Percentiles rank a stretch among this genome's conserved stretches.
Conservation (phyloP, 1,284 basidiomycete species). For the Ceratobasidium papillatum region DNA sequence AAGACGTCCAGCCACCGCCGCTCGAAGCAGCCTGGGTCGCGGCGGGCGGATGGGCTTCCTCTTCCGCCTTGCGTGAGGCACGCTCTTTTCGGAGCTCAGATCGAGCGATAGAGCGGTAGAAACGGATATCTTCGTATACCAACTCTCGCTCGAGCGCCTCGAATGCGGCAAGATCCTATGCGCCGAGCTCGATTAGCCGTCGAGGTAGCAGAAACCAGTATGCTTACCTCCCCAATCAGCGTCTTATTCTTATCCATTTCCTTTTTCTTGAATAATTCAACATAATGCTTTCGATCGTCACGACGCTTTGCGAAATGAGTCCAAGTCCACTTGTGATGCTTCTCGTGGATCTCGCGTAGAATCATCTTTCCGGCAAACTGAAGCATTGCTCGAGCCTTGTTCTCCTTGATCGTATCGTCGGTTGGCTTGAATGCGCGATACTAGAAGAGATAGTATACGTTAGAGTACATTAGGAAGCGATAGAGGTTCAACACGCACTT, state of each 20-base stretch:
- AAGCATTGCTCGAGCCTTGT: constrained; percentile 77
- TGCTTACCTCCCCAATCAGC: constrained; percentile 61
- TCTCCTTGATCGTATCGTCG: constrained; percentile 68
- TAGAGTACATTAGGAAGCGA: background rate
- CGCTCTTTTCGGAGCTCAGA: constrained; percentile 89
- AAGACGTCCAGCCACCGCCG: constrained; percentile 23
- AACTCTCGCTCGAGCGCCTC: constrained; percentile 83
- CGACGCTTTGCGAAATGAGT: constrained; percentile 87
- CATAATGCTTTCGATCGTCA: constrained; percentile 84
- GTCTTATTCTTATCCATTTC: constrained; percentile 55
- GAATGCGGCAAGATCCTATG: constrained; percentile 71
- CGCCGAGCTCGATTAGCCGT: constrained; percentile 10
- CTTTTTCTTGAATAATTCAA: constrained; percentile 87
- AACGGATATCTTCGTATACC: constrained; percentile 94
- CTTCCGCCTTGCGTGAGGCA: constrained; percentile 74
- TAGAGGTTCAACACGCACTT: constrained; percentile 59
- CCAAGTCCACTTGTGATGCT: constrained; percentile 91
- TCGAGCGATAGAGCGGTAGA: constrained; percentile 95
- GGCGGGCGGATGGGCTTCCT: constrained; percentile 60
- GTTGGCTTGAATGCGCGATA: constrained; percentile 83
- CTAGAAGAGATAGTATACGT: constrained; percentile 55
- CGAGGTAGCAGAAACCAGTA: background rate
- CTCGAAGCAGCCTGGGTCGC: constrained; percentile 52
- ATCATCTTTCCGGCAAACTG: constrained; percentile 88
- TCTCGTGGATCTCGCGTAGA: constrained; percentile 85